These are phyloP conservation scores for Cladorrhinum sp. DNA, from an alignment of 2,329 filamentous ascomycete genomes.

Conservation along the genomic window DNA sequence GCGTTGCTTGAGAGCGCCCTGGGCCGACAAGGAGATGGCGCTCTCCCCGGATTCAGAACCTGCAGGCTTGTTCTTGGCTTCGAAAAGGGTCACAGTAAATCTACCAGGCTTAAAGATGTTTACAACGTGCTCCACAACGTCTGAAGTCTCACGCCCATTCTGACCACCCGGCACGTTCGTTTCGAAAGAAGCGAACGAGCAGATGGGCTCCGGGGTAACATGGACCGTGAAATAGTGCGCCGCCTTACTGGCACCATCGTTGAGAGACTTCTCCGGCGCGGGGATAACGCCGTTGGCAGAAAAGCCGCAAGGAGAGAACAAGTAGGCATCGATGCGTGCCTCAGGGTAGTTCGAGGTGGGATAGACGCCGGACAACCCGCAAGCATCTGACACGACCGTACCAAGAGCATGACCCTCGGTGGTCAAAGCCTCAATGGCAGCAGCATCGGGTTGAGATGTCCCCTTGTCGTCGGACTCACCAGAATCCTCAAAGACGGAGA, in stretches of 20 bases:
- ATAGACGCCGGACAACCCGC: constrained; percentile 86
- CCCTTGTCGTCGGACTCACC: constrained; percentile 44
- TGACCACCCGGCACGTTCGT: constrained; percentile 92
- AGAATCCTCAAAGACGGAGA: constrained; percentile 79
- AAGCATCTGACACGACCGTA: constrained; percentile 85
- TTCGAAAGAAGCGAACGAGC: constrained; percentile 97
- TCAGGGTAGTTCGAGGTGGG: constrained; percentile 84
- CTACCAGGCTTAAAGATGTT: constrained; percentile 96
- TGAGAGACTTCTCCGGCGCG: constrained; percentile 56
- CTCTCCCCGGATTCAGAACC: constrained; percentile 11
- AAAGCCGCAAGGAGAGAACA: constrained; percentile 95
- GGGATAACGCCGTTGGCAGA: constrained; percentile 96
- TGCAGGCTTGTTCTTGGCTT: constrained; percentile 63
- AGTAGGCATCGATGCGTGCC: constrained; percentile 88
- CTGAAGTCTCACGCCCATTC: constrained; percentile 80
- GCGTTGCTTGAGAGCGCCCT: constrained; percentile 43
- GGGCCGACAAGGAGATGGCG: constrained; percentile 32
- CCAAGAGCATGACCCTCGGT: constrained; percentile 94
- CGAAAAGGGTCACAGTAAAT: constrained; percentile 95
- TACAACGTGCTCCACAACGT: constrained; percentile 91
- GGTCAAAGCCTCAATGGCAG: constrained; percentile 62
- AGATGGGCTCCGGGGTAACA: constrained; percentile 94
- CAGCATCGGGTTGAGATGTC: constrained; percentile 53
- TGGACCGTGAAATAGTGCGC: constrained; percentile 98
- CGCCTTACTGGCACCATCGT: constrained; percentile 45